Percentiles rank a stretch among this genome's conserved stretches.
phyloP scores from a whole-genome alignment of 2,329 filamentous ascomycete genomes.

The Xylariaceae sp. region DNA sequence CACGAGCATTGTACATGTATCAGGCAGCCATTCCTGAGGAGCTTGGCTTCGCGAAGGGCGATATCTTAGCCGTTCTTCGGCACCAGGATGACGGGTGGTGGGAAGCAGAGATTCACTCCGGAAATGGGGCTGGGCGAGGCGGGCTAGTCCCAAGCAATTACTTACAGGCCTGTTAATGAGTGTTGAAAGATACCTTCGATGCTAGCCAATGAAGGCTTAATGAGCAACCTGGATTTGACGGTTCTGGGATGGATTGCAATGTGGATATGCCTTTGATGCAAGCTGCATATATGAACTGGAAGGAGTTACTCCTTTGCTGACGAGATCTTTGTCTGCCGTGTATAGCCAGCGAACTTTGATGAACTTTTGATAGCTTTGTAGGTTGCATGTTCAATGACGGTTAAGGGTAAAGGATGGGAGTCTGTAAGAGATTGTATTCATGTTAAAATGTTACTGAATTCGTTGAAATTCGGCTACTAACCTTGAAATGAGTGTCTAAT shows the following conservation, averaged over 20 bases:
- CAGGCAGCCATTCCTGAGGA: conserved; percentile 95
- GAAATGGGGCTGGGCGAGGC: conserved; percentile 56
- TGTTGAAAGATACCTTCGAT: background rate
- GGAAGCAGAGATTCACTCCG: conserved; percentile 90
- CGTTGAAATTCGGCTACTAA: too few relatives aligned
- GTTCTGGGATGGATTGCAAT: background rate
- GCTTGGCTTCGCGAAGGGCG: conserved; percentile 88
- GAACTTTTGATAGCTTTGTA: conserved; percentile 4
- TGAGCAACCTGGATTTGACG: background rate
- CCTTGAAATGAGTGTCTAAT: too few relatives aligned
- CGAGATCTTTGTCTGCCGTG: conserved; percentile 16
- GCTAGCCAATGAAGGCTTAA: background rate
- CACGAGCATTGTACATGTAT: conserved; percentile 93
- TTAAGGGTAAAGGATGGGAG: conserved; percentile 17
- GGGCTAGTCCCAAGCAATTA: conserved; percentile 74
- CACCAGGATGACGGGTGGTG: conserved; percentile 99
- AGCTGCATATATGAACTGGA: conserved; percentile 23
- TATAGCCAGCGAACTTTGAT: conserved; percentile 13
- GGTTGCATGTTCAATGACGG: conserved; percentile 5
- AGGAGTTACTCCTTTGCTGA: conserved; percentile 1
- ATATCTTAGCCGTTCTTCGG: conserved; percentile 84
- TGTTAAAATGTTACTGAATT: too few relatives aligned
- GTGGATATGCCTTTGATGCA: conserved; percentile 11
- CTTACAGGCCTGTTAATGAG: conserved; percentile 52
- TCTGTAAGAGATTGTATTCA: conserved; percentile 31